Evolutionary conservation across 371 early-diverging fungal genomes (phyloP), one percentile per base, ranked within the genome.

Genomic region (Apophysomyces trapeziformis): DNA sequence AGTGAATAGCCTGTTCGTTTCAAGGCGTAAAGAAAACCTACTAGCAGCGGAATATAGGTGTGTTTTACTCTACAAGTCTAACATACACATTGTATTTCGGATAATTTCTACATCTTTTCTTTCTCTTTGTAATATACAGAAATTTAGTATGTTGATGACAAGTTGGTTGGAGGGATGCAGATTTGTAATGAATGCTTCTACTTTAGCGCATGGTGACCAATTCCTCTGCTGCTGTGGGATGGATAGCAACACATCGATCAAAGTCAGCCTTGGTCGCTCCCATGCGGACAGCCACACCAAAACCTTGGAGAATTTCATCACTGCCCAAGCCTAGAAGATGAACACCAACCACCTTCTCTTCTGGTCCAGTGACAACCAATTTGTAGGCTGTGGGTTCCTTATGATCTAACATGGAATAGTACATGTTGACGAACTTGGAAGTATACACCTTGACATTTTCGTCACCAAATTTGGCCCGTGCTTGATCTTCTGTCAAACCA

Each of bases 181-280:
- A 2, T 26, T 26, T 26, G 32, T 26, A 26, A 26, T 26, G 32
- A 26, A 26, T 26, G 32, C 32, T 26, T 26, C 32, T 26, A 26
- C 32, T 26, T 26, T 26, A 26, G 2, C 32, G 32, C 32, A 26
- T 26, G 1, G 32, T 70, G 56, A 92, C 92, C 72, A 93, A 69
- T 76, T 93, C 99, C 73, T 99, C 99, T 9, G 94, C 90, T 63
- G 96, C 93, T 13, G 98, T 97, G 37, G 99, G 99, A 79, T 99
- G 99, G 61, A 99, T 96, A 36, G 98, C 98, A 21, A 99, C 96
- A 44, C 93, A 92, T 76, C 74, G 87, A 76, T 97, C 96, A 72
- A 99, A 93, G 73, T 98, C 97, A 18, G 85, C 87, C 82, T 97
- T 97, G 58, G 96, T 95, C 11, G 98, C 96, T n/a, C 96, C 95